These are phyloP conservation scores for Phanerochaete carnosa DNA, from an alignment of 768 basidiomycete genomes.

Conservation along the genomic window DNA sequence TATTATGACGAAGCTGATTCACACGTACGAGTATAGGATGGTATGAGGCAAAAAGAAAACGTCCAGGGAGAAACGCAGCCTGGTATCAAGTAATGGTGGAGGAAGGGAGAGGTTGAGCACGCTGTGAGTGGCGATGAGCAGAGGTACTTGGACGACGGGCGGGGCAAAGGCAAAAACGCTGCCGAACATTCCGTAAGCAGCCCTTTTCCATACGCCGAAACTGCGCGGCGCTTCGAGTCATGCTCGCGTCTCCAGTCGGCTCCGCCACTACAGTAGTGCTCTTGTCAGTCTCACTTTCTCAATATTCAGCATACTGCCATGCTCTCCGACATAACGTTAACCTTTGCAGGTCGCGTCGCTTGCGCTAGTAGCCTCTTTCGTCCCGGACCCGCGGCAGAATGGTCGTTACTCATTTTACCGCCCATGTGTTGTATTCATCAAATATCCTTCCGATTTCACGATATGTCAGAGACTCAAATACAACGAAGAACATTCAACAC, in stretches of 20 bases:
- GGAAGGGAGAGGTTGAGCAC: slow-evolving; percentile 2
- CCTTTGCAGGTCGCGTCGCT: background rate
- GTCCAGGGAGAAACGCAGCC: background rate
- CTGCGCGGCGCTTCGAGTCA: slow-evolving; percentile 11
- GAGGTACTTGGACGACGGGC: slow-evolving; percentile 1
- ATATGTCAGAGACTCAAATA: background rate
- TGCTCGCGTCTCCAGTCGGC: background rate
- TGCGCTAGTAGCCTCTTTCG: background rate
- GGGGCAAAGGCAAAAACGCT: slow-evolving; percentile 5
- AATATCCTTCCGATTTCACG: background rate
- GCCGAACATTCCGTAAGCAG: slow-evolving; percentile 13
- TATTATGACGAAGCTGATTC: background rate
- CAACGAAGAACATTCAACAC: background rate
- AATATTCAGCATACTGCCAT: background rate
- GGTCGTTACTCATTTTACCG: background rate
- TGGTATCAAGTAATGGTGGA: background rate
- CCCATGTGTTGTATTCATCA: background rate
- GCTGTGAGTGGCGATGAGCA: slow-evolving; percentile 7
- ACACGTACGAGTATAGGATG: slow-evolving; percentile 1
- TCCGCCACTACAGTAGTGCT: background rate
- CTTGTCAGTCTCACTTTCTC: background rate
- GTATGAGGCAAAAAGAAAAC: background rate
- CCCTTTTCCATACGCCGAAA: slow-evolving; percentile 1
- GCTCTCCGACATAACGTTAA: background rate
- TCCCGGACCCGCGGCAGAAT: background rate